Evolutionary conservation across 1,284 basidiomycete species (phyloP), one percentile per base, ranked within the genome.

Genomic region (Naganishia sp.): DNA sequence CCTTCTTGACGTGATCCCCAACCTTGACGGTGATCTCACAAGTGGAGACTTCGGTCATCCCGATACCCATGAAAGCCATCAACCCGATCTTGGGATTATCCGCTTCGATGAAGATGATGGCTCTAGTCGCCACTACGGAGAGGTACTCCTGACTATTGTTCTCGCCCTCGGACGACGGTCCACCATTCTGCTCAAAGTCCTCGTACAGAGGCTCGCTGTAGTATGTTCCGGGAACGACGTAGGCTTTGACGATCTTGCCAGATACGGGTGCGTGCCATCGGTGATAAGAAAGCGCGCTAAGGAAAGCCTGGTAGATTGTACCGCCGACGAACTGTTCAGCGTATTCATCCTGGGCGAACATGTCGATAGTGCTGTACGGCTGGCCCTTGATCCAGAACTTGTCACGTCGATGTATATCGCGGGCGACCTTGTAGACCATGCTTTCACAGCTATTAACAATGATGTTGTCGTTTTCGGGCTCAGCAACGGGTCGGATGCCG

Each of bases 11-110:
- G 39, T 72, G 65, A 23, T 77, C 68, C 6, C 77, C 77, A 31
- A 70, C 73, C 67, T 76, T 76, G 39, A 80, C 77, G 1, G 74
- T 76, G 28, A 75, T 76, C 49, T 82, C 80, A 61, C 82, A 83
- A 9, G 83, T 85, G n/a, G 85, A 85, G 0, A 86, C 81, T 72
- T 86, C 85, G 0, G 76, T 79, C 84, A 87, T 85, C 0, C 85
- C 85, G 28, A 86, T 79, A 0, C 74, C 82, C 10, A 85, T 77
- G 71, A 86, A 83, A 54, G 79, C 81, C 73, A 84, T 79, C 65
- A 84, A 69, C 0, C 85, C 84, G 46, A 85, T 83, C 35, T 76
- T 72, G 0, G 81, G 77, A 69, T 85, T 83, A 54, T 83, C 80
- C 21, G 84, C 79, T 65, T 84, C 72, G 74, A 87, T 86, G 68